Evolutionary conservation across 495 filamentous ascomycete genomes (phyloP).

Genomic region (Astrothelium subdiscretum): DNA sequence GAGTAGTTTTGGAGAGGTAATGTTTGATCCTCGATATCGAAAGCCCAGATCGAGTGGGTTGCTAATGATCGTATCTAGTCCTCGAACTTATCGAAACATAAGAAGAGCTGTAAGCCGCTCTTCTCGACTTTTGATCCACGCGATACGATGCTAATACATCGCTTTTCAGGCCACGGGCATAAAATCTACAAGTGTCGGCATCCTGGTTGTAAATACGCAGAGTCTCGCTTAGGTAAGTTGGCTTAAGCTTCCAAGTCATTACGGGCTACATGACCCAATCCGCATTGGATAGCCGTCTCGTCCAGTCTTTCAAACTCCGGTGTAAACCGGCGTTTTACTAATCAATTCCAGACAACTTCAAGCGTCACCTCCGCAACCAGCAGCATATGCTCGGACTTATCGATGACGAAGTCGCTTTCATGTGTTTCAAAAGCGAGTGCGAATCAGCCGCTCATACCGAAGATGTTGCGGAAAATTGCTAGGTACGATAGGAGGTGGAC

Average conservation of each 20-base stretch:
- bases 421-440: neutral
- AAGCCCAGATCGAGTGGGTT: neutral
- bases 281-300: too few relatives aligned
- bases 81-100: neutral
- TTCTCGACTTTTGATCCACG: too few relatives aligned
- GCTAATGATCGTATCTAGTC: neutral
- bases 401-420: neutral
- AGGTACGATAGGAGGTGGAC: neutral
- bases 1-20: neutral
- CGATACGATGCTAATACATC: neutral
- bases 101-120: neutral
- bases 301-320: too few relatives aligned
- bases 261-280: too few relatives aligned
- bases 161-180: neutral
- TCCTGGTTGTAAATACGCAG: neutral
- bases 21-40: neutral
- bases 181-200: neutral
- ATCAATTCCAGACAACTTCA: neutral
- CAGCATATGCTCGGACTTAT: neutral
- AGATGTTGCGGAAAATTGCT: too few relatives aligned
- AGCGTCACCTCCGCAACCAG: neutral
- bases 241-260: too few relatives aligned
- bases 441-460: too few relatives aligned
- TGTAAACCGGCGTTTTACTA: neutral
- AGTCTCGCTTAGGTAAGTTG: neutral